Evolutionary conservation across 331 rosid species (phyloP), one percentile per base, ranked within the genome.

Genomic region (Pyrus hybrid): DNA sequence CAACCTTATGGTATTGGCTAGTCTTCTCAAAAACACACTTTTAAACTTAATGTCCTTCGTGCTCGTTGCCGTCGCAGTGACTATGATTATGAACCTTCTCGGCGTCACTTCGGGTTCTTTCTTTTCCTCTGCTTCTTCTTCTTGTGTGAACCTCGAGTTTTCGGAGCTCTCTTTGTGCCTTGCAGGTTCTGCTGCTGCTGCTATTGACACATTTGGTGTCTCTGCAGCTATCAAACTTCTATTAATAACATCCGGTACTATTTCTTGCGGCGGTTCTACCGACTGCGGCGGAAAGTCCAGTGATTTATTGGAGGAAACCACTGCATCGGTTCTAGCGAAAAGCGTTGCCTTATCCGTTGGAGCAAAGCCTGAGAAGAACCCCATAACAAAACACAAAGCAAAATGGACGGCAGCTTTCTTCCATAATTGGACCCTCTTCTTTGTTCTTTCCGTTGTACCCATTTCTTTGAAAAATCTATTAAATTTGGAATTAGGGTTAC

Each of bases 1-100:
- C 53, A 94, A 83, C 68, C 79, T 81, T 10, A 93, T 49, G 13
- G 99, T 90, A 53, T 90, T 87, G 28, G 92, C 97, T 79, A 94
- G 57, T 78, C 90, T 89, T 65, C 96, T 88, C 80, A 94, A 62
- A 76, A 86, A 78, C 83, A 87, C 91, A 43, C 80, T 78, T 73
- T 88, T 87, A 54, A 77, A 77, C 33, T 79, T 70, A 51, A 51
- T 17, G 53, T 85, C 85, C 30, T 86, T 85, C 3, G 87, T 75
- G 78, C 94, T 93, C 26, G 96, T 88, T 71, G 98, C 95, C 23
- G 98, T 91, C 66, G 98, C 96, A 23, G 98, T 91, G 13, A 93
- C 96, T 16, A 91, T 80, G 43, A 93, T 91, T n/a, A 90, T 18
- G 18, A 87, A 90, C 62, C 82, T 83, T 53, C 81, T 84, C 25